Base-by-base conservation (phyloP, 2,329 filamentous ascomycete genomes). In the Zasmidium citrigriseum region DNA sequence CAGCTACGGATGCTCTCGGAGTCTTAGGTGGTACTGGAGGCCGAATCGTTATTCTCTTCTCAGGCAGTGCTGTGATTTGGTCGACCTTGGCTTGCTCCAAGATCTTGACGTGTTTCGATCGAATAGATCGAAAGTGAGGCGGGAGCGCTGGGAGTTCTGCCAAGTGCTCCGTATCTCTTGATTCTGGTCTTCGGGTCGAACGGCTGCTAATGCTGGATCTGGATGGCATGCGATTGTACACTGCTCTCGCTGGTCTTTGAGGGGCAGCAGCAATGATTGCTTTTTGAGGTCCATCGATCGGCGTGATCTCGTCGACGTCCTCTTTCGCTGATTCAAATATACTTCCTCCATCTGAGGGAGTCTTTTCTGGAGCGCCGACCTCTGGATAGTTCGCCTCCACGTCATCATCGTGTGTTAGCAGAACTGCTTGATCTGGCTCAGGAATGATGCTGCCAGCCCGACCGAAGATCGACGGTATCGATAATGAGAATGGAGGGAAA, bases 91-190 rank as follows among this genome's bases (percentile, higher is more conserved):
- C 21, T 9, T 23, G 41, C 18, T 48, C 45, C 9, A 34, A 21
- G 11, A 54, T n/a, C 4, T 23, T 38, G 16, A 45, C 23, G 11
- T 44, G 52, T 20, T 24, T 54, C n/a, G 23, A 25, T 11, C 45
- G 25, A 11, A 54, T 34, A 9, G 52, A 54, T 20, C 25, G 25
- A 22, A 48, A n/a, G 14, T 23, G 20, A 4, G 25, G 5, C 18
- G 52, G 52, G 9, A 54, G 14, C 23, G 44, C 52, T 21, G 53
- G 46, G 11, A 55, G 29, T 24, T 38, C 52, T 20, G 46, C 46
- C 14, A 55, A 20, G 21, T 27, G 34, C 21, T 27, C 48, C 2
- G 53, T 55, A 22, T 55, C 53, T 29, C 53, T 16, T 16, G 53
- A 50, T 14, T 45, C 29, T 20, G 14, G 46, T 24, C 25, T 34